Conservation (phyloP, 352 stramenopile genomes). For the Poterioochromonas sp. region DNA sequence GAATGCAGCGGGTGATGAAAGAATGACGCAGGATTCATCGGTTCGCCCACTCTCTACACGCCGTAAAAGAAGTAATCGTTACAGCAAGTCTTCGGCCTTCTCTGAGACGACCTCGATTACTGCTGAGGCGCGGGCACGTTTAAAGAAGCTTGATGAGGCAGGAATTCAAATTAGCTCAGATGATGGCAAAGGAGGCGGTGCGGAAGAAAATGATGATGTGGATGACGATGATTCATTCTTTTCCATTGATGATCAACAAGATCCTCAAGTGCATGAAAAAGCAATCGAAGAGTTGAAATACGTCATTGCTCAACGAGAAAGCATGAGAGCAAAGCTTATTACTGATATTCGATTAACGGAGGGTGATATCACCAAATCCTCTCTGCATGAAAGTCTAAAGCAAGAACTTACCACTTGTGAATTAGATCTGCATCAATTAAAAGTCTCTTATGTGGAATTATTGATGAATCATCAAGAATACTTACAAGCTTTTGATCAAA, state of each 20-base stretch:
- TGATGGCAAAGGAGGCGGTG: no score
- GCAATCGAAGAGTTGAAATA: conserved; percentile 5
- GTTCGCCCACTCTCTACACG: no score
- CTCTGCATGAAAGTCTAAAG: neutral
- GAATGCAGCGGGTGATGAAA: no score
- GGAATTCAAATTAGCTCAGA: no score
- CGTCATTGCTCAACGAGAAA: conserved; percentile 14
- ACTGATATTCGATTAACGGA: conserved; percentile 17
- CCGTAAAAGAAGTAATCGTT: no score
- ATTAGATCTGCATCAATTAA: conserved; percentile 7
- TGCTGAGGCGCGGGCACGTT: no score
- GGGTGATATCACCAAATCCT: neutral
- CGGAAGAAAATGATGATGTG: neutral
- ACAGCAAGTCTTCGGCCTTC: no score
- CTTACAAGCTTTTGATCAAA: no score
- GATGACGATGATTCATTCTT: conserved; percentile 29
- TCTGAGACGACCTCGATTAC: no score
- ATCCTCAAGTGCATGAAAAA: neutral
- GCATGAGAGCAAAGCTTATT: neutral
- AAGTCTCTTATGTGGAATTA: conserved; percentile 27
- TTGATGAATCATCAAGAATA: conserved; percentile 1
- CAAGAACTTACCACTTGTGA: neutral
- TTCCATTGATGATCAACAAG: neutral
- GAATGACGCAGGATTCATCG: no score
- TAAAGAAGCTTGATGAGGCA: no score